phyloP scores from a whole-genome alignment of 768 basidiomycete genomes.

The Leccinum fibrillosum region DNA sequence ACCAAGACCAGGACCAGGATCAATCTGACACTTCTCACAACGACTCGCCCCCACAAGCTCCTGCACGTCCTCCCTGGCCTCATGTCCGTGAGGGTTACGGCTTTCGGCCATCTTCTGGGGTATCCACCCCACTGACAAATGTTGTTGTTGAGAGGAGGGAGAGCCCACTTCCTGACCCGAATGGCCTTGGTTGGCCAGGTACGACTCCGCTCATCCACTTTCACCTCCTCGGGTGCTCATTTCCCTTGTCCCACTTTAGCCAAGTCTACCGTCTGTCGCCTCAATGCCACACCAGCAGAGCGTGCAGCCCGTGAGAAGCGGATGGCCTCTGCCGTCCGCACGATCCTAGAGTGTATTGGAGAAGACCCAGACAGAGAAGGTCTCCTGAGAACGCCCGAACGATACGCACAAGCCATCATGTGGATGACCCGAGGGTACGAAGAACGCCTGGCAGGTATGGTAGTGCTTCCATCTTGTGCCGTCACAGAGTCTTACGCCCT shows the following conservation, averaged over 20 bases:
- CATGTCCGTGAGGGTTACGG: constrained; percentile 75
- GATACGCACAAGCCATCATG: constrained; percentile 95
- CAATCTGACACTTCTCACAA: constrained; percentile 1
- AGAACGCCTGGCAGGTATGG: constrained; percentile 82
- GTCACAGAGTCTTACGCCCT: constrained; percentile 7
- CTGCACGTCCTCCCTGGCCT: constrained; percentile 26
- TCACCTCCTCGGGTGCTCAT: constrained; percentile 11
- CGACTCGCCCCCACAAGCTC: constrained; percentile 14
- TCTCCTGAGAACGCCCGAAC: constrained; percentile 84
- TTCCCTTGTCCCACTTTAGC: constrained; percentile 42
- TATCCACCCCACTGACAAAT: constrained; percentile 54
- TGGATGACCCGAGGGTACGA: constrained; percentile 99
- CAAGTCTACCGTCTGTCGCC: constrained; percentile 83
- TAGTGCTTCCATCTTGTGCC: constrained; percentile 16
- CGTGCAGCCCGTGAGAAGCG: constrained; percentile 67
- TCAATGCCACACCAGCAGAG: constrained; percentile 77
- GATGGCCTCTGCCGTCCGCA: constrained; percentile 82
- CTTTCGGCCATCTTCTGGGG: constrained; percentile 68
- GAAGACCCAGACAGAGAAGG: constrained; percentile 98
- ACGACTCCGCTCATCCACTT: constrained; percentile 18
- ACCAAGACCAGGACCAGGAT: background rate
- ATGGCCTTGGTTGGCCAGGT: constrained; percentile 96
- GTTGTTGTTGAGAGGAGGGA: constrained; percentile 18
- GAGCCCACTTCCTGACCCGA: constrained; percentile 45
- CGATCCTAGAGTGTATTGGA: constrained; percentile 94